phyloP scores from a whole-genome alignment of 257 asterid species.

The Jaltomata sinuosa region DNA sequence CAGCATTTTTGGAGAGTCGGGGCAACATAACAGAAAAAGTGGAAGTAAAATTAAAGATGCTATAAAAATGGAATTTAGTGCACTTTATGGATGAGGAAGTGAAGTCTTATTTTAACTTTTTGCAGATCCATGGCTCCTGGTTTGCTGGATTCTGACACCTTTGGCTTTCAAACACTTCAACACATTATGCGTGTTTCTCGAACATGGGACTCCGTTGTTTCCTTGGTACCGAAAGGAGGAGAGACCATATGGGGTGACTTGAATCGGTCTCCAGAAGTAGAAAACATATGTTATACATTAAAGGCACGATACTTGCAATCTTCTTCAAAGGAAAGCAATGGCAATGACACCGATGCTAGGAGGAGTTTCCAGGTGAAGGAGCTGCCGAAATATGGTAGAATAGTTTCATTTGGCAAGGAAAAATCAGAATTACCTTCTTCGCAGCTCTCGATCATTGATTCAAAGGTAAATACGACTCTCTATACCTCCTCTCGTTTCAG shows the following conservation, averaged over 20 bases:
- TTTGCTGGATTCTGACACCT: not conserved
- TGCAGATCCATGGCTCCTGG: not conserved
- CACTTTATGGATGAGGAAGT: not conserved
- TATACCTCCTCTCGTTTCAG: not conserved
- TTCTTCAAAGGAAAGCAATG: not conserved
- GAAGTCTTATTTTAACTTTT: not conserved
- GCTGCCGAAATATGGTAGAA: not conserved
- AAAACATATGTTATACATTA: not conserved
- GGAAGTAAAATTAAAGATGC: not conserved
- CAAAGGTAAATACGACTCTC: not conserved
- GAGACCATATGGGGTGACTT: slow-evolving; percentile 5
- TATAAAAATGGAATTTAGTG: not conserved
- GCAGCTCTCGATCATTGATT: not conserved
- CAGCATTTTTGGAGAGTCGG: not conserved
- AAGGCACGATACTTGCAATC: not conserved
- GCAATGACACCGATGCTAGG: not conserved
- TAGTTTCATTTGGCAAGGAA: not conserved
- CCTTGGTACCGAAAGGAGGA: slow-evolving; percentile 2
- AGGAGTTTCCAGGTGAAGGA: slow-evolving; percentile 3
- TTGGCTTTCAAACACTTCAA: slow-evolving; percentile 2
- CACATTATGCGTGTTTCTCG: slow-evolving; percentile 1
- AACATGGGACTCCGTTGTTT: slow-evolving; percentile 2
- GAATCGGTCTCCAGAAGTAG: slow-evolving; percentile 3
- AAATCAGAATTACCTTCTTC: not conserved
- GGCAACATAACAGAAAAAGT: not conserved